Evolutionary conservation across 441 rosid species (phyloP).

Genomic region (Pelargonium fulgidum): DNA sequence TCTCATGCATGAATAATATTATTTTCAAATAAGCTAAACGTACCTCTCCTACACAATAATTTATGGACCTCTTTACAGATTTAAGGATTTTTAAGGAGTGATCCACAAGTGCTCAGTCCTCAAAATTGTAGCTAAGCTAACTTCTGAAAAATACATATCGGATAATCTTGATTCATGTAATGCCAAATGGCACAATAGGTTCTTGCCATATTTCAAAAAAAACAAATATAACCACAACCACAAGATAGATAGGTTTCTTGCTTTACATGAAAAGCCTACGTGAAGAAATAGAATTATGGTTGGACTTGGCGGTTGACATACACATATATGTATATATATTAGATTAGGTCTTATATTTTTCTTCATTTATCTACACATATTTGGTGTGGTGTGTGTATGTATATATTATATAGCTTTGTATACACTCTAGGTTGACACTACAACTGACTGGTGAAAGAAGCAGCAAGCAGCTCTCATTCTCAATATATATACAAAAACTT

Average conservation of each 20-base stretch:
- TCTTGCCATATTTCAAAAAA: not conserved
- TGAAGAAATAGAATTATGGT: constrained; percentile 48
- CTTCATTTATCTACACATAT: not conserved
- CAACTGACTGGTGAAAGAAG: constrained; percentile 30
- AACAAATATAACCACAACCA: not conserved
- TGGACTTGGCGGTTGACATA: constrained; percentile 5
- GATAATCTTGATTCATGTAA: not conserved
- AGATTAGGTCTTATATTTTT: constrained; percentile 9
- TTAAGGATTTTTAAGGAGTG: too few relatives aligned
- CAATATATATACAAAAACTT: not conserved
- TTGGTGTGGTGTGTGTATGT: constrained; percentile 15
- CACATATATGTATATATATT: not conserved
- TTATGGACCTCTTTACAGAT: too few relatives aligned
- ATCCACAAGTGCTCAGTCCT: too few relatives aligned
- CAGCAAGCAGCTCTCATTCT: not conserved
- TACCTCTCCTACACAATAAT: too few relatives aligned
- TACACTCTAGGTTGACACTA: constrained; percentile 62
- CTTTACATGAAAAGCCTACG: constrained; percentile 50
- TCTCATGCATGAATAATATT: too few relatives aligned
- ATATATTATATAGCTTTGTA: constrained; percentile 37
- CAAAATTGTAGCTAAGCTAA: too few relatives aligned
- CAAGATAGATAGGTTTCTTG: constrained; percentile 24
- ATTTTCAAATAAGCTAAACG: too few relatives aligned
- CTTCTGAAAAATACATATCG: too few relatives aligned
- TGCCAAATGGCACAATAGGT: not conserved